A percentile compares a stretch with the other conserved stretches of the same genome.
These are phyloP conservation scores for Viridothelium virens DNA, from an alignment of 495 filamentous ascomycete genomes.

Conservation along the genomic window DNA sequence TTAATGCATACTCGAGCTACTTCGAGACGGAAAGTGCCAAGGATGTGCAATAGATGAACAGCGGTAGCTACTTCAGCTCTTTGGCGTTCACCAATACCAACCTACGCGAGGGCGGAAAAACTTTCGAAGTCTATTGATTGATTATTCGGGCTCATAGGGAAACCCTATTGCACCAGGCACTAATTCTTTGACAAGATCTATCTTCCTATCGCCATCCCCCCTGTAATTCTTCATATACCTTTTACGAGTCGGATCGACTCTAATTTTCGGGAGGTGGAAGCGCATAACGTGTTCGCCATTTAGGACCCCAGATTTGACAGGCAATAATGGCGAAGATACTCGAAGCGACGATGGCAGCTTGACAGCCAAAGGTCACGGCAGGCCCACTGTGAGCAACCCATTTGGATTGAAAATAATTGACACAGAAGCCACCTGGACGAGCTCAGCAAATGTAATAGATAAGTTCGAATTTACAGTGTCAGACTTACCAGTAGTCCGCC, in stretches of 20 bases:
- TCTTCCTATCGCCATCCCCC: background rate
- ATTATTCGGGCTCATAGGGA: background rate
- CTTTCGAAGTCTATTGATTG: too few species aligned
- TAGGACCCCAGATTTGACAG: slow-evolving; percentile 19
- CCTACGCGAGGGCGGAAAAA: background rate
- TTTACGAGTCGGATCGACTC: background rate
- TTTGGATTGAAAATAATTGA: slow-evolving; percentile 43
- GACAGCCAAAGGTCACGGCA: slow-evolving; percentile 40
- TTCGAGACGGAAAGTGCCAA: background rate
- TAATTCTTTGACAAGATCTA: background rate
- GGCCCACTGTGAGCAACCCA: slow-evolving; percentile 40
- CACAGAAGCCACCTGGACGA: slow-evolving; percentile 35
- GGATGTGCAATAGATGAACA: background rate
- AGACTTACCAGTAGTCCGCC: slow-evolving; percentile 36
- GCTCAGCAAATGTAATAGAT: background rate
- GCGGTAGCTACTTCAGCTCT: background rate
- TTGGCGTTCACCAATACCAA: background rate
- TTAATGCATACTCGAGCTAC: slow-evolving; percentile 12
- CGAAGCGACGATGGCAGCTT: slow-evolving; percentile 39
- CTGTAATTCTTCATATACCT: background rate
- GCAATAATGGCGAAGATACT: slow-evolving; percentile 28
- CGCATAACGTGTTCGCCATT: slow-evolving; percentile 12
- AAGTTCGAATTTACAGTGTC: background rate
- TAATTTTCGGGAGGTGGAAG: slow-evolving; percentile 13
- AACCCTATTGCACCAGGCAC: background rate